These are phyloP conservation scores for Rostrohypoxylon terebratum DNA, from an alignment of 495 filamentous ascomycete species.

Conservation along the genomic window DNA sequence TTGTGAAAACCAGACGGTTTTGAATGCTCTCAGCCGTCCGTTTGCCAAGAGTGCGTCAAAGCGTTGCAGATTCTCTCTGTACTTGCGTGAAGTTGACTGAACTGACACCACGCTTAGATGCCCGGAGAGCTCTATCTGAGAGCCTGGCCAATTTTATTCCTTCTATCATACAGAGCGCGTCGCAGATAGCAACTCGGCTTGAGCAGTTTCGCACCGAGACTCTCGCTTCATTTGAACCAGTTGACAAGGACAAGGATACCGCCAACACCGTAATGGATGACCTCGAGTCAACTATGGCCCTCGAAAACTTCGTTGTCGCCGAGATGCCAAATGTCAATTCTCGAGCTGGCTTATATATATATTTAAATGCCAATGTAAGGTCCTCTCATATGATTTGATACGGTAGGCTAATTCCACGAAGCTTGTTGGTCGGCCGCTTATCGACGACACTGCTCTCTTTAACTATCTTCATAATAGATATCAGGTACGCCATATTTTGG, in stretches of 20 bases:
- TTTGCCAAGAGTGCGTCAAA: conserved; percentile 57
- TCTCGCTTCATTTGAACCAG: conserved; percentile 59
- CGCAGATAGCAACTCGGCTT: conserved; percentile 62
- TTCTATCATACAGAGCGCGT: conserved; percentile 61
- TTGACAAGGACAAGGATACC: conserved; percentile 59
- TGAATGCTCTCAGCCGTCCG: conserved; percentile 57
- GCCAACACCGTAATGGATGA: conserved; percentile 61
- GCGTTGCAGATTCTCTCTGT: conserved; percentile 22
- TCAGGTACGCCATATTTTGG: conserved; percentile 60
- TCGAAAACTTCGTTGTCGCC: conserved; percentile 68
- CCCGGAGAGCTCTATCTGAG: conserved; percentile 60
- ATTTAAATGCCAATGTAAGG: conserved; percentile 83
- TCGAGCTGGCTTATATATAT: conserved; percentile 93
- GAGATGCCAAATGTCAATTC: conserved; percentile 78
- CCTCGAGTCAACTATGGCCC: conserved; percentile 59
- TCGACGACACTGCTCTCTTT: conserved; percentile 82
- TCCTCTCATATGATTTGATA: background rate
- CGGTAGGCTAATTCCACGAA: conserved; percentile 57
- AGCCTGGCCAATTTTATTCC: conserved; percentile 65
- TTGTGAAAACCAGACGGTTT: conserved; percentile 62
- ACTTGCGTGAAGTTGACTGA: background rate
- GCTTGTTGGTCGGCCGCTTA: conserved; percentile 83
- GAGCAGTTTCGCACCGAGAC: conserved; percentile 65
- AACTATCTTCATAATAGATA: conserved; percentile 86
- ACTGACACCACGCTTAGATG: conserved; percentile 49